Percentiles rank a stretch among this genome's conserved stretches.
Conservation (phyloP, 768 basidiomycete species). For the Russula emetica region DNA sequence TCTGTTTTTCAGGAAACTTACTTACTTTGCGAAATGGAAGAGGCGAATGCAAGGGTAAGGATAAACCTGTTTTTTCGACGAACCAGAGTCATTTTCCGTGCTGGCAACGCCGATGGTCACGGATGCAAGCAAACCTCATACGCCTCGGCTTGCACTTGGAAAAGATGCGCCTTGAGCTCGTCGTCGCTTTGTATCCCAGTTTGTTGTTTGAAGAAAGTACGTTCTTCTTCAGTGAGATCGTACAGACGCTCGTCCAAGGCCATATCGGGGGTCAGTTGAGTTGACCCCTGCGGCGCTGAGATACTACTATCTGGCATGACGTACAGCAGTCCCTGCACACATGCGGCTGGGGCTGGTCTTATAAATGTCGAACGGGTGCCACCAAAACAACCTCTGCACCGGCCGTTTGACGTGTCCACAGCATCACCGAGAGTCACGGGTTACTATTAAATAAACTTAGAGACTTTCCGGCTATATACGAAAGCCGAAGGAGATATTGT, state of each 20-base stretch:
- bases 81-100: background rate
- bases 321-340: background rate
- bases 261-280: too few relatives aligned
- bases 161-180: constrained; percentile 34
- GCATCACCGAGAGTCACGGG: background rate
- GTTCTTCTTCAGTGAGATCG: constrained; percentile 21
- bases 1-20: background rate
- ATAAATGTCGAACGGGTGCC: background rate
- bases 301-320: background rate
- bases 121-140: constrained; percentile 29
- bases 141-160: constrained; percentile 33
- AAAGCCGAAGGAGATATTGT: background rate
- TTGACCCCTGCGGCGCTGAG: background rate
- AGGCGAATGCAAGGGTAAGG: constrained; percentile 14
- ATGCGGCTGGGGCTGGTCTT: background rate
- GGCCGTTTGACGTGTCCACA: background rate
- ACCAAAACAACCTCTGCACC: background rate
- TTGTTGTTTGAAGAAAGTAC: constrained; percentile 26
- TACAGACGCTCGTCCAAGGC: constrained; percentile 13
- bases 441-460: too few relatives aligned
- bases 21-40: constrained; percentile 9
- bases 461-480: background rate
- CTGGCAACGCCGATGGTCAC: background rate
- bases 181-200: constrained; percentile 35
- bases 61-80: background rate